phyloP scores from a whole-genome alignment of 441 rosid species.

The Populus tomentosa region DNA sequence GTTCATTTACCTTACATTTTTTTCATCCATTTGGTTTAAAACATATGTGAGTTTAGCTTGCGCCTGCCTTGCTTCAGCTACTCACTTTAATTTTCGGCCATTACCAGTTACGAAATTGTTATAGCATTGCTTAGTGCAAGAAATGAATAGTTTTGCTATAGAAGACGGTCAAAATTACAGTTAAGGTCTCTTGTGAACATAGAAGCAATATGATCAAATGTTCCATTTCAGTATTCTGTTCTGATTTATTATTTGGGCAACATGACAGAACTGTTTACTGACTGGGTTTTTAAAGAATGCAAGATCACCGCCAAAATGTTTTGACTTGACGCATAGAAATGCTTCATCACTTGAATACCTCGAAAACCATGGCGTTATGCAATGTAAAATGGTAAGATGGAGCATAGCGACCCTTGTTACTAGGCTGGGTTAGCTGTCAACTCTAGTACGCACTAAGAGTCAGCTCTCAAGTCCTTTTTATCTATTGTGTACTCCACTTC shows the following conservation, averaged over 20 bases:
- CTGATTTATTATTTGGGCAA: background rate
- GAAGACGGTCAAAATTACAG: constrained; percentile 14
- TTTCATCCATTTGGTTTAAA: constrained; percentile 54
- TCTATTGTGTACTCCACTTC: too few species aligned
- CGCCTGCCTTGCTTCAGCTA: constrained; percentile 51
- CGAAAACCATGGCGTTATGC: background rate
- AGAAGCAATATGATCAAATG: constrained; percentile 2
- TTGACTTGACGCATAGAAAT: background rate
- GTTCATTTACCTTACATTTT: constrained; percentile 64
- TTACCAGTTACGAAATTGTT: constrained; percentile 32
- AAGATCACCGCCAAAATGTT: background rate
- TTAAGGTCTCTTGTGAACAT: constrained; percentile 1
- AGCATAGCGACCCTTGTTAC: background rate
- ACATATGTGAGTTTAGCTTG: constrained; percentile 62
- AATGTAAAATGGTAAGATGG: background rate
- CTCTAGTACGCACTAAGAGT: background rate
- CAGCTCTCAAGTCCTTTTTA: background rate
- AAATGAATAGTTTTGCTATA: constrained; percentile 22
- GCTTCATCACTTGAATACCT: background rate
- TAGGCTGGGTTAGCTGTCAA: too few species aligned
- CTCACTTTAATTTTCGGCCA: constrained; percentile 52
- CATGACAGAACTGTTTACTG: background rate
- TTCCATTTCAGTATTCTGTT: background rate
- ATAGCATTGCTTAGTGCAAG: constrained; percentile 24
- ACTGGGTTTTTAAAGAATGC: background rate